Base-by-base conservation (phyloP, 2,329 filamentous ascomycete genomes). In the Daldinia eschscholtzii region DNA sequence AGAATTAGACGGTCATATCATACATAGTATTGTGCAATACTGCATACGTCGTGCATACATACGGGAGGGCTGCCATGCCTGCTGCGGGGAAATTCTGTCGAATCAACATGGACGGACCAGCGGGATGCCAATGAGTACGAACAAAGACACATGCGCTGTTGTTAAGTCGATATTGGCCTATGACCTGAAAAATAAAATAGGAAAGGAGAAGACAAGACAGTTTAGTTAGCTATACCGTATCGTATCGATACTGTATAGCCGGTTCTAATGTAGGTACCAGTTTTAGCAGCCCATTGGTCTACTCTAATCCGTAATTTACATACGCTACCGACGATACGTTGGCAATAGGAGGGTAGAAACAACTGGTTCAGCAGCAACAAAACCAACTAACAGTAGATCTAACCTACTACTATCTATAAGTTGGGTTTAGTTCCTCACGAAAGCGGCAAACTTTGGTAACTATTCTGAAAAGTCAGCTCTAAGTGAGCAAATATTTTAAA, bases 11-110 rank as follows among this genome's bases (percentile, higher is more conserved):
- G 1, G 44, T 65, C 30, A 53, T 63, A 67, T 62, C 57, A 59
- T 68, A 60, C 59, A 52, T 55, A 52, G 42, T 61, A 68, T 60
- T 57, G 55, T 71, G 53, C 60, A 57, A 69, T 69, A 42, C 66
- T 62, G 50, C 66, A 65, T 71, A 61, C 65, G 48, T 68, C 63
- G 57, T 64, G 59, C 63, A 57, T 67, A 69, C 66, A 69, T 68
- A 61, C 58, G 35, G 50, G 50, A 62, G 55, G 64, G 67, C 44
- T 48, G 48, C 61, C 53, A 64, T 69, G 69, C 64, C 64, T 70
- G 59, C 70, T 72, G 70, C 70, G 70, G 70, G 70, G 70, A 72
- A 70, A 65, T 64, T 65, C 67, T 60, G 55, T 72, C 67, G 57
- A 72, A 70, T 72, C 63, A 65, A 55, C 64, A 55, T 26, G 50